Conservation (phyloP, 768 basidiomycete species). For the Coprinellus micaceus region DNA sequence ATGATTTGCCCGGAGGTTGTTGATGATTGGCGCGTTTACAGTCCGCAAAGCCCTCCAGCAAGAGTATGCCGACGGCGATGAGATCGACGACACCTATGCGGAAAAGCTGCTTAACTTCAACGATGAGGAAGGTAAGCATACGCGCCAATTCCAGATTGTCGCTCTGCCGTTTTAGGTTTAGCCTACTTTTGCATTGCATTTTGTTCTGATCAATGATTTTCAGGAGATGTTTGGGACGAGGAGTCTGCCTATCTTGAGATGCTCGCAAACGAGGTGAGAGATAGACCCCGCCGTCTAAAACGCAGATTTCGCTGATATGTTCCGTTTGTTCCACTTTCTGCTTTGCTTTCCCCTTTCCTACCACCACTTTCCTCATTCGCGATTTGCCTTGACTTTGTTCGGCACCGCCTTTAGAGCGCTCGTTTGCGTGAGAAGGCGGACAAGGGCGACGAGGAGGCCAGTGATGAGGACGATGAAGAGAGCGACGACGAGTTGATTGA, state of each 20-base stretch:
- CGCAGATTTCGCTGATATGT: constrained; percentile 24
- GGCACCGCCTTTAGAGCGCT: constrained; percentile 47
- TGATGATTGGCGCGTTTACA: constrained; percentile 19
- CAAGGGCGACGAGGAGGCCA: constrained; percentile 49
- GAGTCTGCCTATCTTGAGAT: constrained; percentile 86
- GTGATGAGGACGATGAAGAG: constrained; percentile 67
- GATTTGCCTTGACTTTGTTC: too few relatives aligned
- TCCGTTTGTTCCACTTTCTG: constrained; percentile 3
- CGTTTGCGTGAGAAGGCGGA: constrained; percentile 60
- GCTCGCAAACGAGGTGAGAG: constrained; percentile 67
- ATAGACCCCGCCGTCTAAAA: background rate
- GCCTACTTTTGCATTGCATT: constrained; percentile 1
- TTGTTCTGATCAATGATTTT: constrained; percentile 12
- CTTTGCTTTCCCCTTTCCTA: background rate
- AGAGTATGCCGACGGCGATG: constrained; percentile 28
- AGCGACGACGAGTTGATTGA: constrained; percentile 60
- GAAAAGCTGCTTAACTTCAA: constrained; percentile 53
- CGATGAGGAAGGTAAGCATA: constrained; percentile 50
- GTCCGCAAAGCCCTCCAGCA: constrained; percentile 58
- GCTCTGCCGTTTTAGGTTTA: constrained; percentile 4
- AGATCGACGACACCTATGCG: constrained; percentile 35
- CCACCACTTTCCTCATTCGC: too few relatives aligned
- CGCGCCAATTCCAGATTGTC: background rate
- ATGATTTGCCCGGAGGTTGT: constrained; percentile 1
- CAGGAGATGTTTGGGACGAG: constrained; percentile 88